Evolutionary conservation across 768 basidiomycete genomes (phyloP).

Genomic region (Sutorius australiensis): DNA sequence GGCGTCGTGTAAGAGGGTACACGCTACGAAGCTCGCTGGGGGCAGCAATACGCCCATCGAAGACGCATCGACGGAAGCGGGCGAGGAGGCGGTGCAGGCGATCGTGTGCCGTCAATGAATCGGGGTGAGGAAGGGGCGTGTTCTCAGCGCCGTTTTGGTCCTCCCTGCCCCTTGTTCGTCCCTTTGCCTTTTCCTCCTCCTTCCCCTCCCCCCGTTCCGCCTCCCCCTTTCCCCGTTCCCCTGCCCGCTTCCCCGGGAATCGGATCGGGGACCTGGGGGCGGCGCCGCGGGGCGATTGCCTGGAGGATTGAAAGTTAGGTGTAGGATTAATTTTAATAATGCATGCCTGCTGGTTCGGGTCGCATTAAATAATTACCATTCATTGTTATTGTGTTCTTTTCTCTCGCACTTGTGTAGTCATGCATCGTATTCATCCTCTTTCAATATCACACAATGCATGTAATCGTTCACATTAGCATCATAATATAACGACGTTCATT

Average conservation of each 20-base stretch:
- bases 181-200: too few relatives aligned
- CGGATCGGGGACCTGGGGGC: not conserved
- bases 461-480: not conserved
- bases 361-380: not conserved
- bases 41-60: not conserved
- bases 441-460: not conserved
- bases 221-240: too few relatives aligned
- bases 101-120: slow-evolving; percentile 8
- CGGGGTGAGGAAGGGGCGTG: slow-evolving; percentile 21
- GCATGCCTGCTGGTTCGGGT: slow-evolving; percentile 10
- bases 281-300: not conserved
- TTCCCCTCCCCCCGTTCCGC: not conserved
- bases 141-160: not conserved
- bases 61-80: slow-evolving; percentile 16
- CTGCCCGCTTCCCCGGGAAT: too few relatives aligned
- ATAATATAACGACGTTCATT: too few relatives aligned
- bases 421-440: not conserved
- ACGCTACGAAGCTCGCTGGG: slow-evolving; percentile 12
- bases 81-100: slow-evolving; percentile 14
- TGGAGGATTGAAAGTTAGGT: not conserved
- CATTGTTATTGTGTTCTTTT: not conserved
- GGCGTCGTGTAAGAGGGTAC: slow-evolving; percentile 24
- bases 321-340: not conserved
- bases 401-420: not conserved
- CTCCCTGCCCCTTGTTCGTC: not conserved